phyloP scores from a whole-genome alignment of 768 basidiomycete species.

The Pleurotus cornucopiae region DNA sequence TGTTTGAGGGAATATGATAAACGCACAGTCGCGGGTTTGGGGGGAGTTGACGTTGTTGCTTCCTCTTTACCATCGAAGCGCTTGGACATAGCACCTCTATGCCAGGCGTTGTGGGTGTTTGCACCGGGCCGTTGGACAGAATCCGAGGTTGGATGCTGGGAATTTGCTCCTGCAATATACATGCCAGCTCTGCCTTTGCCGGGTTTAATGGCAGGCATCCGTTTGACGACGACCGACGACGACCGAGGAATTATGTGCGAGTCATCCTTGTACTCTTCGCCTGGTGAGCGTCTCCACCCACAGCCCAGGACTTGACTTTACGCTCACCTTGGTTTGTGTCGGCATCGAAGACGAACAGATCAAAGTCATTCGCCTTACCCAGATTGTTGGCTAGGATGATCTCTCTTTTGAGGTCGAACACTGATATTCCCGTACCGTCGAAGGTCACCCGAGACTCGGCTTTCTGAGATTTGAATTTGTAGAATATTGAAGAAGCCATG shows the following conservation, averaged over 20 bases:
- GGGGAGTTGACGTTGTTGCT: slow-evolving; percentile 19
- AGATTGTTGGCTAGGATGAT: slow-evolving; percentile 95
- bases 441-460: slow-evolving; percentile 95
- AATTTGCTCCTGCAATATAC: slow-evolving; percentile 55
- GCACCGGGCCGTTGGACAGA: slow-evolving; percentile 29
- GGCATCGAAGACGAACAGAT: slow-evolving; percentile 81
- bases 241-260: slow-evolving; percentile 89
- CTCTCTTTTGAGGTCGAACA: slow-evolving; percentile 99
- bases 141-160: slow-evolving; percentile 45
- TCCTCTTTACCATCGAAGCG: slow-evolving; percentile 90
- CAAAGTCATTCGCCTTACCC: slow-evolving; percentile 96
- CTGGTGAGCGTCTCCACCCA: neutral
- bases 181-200: slow-evolving; percentile 81
- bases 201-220: slow-evolving; percentile 76
- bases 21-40: slow-evolving; percentile 28
- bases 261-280: slow-evolving; percentile 86
- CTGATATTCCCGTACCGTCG: slow-evolving; percentile 97
- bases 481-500: slow-evolving; percentile 95
- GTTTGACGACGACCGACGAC: slow-evolving; percentile 90
- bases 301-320: neutral
- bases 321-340: slow-evolving; percentile 83
- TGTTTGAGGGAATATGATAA: slow-evolving; percentile 1
- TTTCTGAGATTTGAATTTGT: slow-evolving; percentile 94
- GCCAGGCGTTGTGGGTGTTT: slow-evolving; percentile 45
- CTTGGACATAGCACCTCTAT: slow-evolving; percentile 77